Base-by-base conservation (phyloP, 257 asterid species). In the Coffea canephora region DNA sequence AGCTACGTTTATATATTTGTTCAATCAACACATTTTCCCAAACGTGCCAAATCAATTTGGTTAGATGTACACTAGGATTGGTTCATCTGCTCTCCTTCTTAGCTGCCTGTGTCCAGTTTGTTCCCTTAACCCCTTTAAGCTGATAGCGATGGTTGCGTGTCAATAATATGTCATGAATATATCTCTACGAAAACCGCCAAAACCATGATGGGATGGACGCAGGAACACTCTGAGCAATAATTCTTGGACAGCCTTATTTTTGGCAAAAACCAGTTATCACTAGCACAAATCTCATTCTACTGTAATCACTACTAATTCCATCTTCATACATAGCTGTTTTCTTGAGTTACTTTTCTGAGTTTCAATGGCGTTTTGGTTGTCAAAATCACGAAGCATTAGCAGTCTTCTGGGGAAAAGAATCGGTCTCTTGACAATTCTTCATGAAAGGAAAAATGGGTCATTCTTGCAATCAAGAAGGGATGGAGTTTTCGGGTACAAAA, bases 281-380 rank as follows among this genome's bases (percentile, higher is more conserved):
- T 31, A 19, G 8, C 19, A 19, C 65, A 19, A 59, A 18, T 59
- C 65, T 59, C 65, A 59, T 59, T n/a, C 5, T 59, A 59, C 65
- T 59, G 27, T 19, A 18, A 0, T 23, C 3, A 59, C 65, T 59
- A 31, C 34, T 31, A 31, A 31, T 31, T 31, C 34, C 34, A 59
- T 49, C 14, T 8, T 49, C 59, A 54, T 49, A 49, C 16, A 54
- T 21, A 57, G 65, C 65, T 57, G 27, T 57, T 19, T 57, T 19
- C 65, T 18, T 19, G 10, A 19, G 65, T 62, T 62, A 62, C 36
- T 14, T 62, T 36, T 19, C 73, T 34, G 31, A 69, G 52, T 39
- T 41, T 69, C 52, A 15, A 88, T 90, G 96, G 92, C 92, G 31
- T 39, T 70, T 74, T 84, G 84, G 91, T 71, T 90, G 16, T 83